phyloP scores from a whole-genome alignment of 2,329 filamentous ascomycete genomes.

The Elsinoe batatas region DNA sequence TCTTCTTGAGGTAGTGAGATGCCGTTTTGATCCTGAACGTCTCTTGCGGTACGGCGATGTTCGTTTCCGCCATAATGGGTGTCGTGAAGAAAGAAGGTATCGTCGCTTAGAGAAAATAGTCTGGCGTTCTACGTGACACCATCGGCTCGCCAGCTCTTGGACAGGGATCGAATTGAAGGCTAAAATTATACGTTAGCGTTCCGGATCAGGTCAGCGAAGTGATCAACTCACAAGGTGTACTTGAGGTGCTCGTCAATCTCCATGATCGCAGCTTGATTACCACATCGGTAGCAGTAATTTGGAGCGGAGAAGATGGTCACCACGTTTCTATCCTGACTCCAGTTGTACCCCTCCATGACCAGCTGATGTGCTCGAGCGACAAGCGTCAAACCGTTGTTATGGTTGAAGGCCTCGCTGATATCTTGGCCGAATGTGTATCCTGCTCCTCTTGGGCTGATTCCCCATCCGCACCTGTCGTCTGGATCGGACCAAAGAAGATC shows the following conservation, averaged over 20 bases:
- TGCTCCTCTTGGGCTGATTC: constrained; percentile 57
- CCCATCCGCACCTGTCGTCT: constrained; percentile 56
- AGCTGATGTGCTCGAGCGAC: constrained; percentile 95
- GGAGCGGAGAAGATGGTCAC: constrained; percentile 79
- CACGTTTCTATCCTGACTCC: constrained; percentile 96
- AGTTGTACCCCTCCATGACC: constrained; percentile 99
- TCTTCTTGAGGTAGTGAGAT: not conserved
- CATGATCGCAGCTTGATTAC: constrained; percentile 99
- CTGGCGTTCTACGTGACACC: constrained; percentile 89
- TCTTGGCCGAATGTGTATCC: constrained; percentile 51
- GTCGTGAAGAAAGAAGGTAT: constrained; percentile 1
- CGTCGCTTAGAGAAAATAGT: constrained; percentile 86
- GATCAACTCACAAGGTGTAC: constrained; percentile 86
- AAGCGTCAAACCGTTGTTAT: constrained; percentile 93
- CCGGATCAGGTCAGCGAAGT: not conserved
- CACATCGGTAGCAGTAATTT: constrained; percentile 93
- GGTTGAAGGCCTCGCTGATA: constrained; percentile 97
- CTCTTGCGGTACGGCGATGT: not conserved
- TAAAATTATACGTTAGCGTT: constrained; percentile 32
- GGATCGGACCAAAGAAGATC: constrained; percentile 70
- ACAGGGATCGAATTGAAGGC: constrained; percentile 98
- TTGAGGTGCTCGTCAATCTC: constrained; percentile 99
- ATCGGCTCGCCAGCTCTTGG: constrained; percentile 95
- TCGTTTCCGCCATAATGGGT: constrained; percentile 5
- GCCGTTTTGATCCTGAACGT: not conserved